These are phyloP conservation scores for Tilletia indica DNA, from an alignment of 1,284 basidiomycete genomes.

Conservation along the genomic window DNA sequence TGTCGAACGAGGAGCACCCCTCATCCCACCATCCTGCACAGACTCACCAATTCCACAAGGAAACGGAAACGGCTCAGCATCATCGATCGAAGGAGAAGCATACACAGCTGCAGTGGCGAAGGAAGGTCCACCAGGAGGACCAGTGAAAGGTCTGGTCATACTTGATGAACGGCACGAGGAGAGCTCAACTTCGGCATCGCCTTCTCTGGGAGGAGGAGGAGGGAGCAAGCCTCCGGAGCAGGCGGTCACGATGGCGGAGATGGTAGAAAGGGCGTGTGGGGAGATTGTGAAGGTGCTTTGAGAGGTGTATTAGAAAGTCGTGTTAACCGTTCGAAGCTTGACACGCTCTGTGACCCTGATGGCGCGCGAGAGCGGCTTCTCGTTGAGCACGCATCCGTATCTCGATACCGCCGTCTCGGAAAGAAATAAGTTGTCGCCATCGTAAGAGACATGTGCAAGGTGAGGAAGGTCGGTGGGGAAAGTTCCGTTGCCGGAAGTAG, in stretches of 20 bases:
- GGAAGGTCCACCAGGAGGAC: conserved; percentile 23
- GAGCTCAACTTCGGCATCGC: background rate
- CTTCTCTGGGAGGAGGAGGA: background rate
- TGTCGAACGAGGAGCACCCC: conserved; percentile 69
- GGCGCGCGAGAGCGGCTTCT: too few species aligned
- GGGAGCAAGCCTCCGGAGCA: conserved; percentile 1
- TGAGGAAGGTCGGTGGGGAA: too few species aligned
- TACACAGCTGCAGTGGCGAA: conserved; percentile 10
- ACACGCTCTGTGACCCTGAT: too few species aligned
- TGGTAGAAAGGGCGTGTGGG: conserved; percentile 19
- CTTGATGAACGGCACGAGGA: conserved; percentile 27
- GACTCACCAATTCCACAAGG: background rate
- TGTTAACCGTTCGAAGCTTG: too few species aligned
- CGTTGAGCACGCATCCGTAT: too few species aligned
- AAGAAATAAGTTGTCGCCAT: too few species aligned
- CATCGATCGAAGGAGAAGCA: background rate
- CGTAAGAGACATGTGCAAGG: too few species aligned
- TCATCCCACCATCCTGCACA: conserved; percentile 22
- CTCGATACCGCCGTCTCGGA: too few species aligned
- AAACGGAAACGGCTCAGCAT: background rate
- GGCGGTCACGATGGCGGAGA: conserved; percentile 16
- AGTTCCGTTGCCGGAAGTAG: too few species aligned
- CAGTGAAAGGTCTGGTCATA: conserved; percentile 32
- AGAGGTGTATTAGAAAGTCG: too few species aligned
- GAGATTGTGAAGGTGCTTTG: conserved; percentile 7